Evolutionary conservation across 768 basidiomycete genomes (phyloP).

Genomic region (Leccinum arenicola): DNA sequence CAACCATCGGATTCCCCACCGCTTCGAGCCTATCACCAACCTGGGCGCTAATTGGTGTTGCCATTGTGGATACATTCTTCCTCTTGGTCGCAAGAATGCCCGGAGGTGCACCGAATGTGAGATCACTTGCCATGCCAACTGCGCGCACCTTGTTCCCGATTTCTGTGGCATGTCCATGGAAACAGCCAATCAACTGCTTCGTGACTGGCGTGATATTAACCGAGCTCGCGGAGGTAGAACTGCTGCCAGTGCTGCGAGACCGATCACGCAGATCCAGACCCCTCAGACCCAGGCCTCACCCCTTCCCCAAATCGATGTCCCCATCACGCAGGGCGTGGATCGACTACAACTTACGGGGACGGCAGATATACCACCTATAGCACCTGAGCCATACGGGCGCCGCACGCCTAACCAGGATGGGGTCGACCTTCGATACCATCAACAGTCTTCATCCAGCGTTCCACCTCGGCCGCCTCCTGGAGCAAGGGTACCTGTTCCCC

Average conservation of each 20-base stretch:
- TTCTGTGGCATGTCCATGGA: conserved; percentile 99
- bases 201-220: conserved; percentile 91
- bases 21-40: conserved; percentile 95
- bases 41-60: conserved; percentile 99
- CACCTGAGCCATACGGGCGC: conserved; percentile 21
- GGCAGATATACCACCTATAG: conserved; percentile 35
- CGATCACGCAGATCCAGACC: conserved; percentile 32
- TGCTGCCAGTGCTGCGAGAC: conserved; percentile 29
- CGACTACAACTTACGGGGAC: conserved; percentile 43
- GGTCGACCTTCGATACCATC: conserved; percentile 42
- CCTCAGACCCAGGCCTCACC: conserved; percentile 31
- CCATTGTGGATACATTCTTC: conserved; percentile 98
- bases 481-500: conserved; percentile 36
- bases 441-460: conserved; percentile 31
- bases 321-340: conserved; percentile 39
- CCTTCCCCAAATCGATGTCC: conserved; percentile 32
- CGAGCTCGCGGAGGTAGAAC: conserved; percentile 52
- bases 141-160: conserved; percentile 97
- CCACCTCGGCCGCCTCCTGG: conserved; percentile 38
- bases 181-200: conserved; percentile 89
- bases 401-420: conserved; percentile 33
- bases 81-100: conserved; percentile 95
- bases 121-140: conserved; percentile 95
- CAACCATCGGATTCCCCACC: conserved; percentile 98
- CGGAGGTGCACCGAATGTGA: conserved; percentile 94